Conservation (phyloP, 257 asterid species). For the Lantana camara region DNA sequence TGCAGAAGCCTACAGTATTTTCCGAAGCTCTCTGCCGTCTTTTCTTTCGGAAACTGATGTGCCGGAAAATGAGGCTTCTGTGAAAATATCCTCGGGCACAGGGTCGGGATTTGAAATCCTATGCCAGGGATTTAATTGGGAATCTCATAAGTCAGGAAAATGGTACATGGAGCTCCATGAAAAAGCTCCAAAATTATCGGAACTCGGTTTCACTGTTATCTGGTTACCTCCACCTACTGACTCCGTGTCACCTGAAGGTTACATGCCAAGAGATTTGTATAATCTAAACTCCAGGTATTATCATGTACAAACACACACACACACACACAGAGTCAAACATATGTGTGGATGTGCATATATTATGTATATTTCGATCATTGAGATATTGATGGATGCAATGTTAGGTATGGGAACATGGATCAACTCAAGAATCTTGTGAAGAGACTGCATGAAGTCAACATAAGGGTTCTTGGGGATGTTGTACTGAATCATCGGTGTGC, state of each 20-base stretch:
- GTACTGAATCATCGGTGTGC: constrained; percentile 98
- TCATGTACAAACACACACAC: not conserved
- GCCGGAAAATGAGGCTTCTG: constrained; percentile 50
- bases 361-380: too few species aligned
- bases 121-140: constrained; percentile 98
- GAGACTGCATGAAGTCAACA: constrained; percentile 73
- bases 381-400: not conserved
- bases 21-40: constrained; percentile 66
- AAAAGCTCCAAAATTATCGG: constrained; percentile 68
- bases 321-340: too few species aligned
- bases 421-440: constrained; percentile 71
- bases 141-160: constrained; percentile 88
- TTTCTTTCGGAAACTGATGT: constrained; percentile 37
- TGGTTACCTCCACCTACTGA: constrained; percentile 99
- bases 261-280: constrained; percentile 93
- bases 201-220: constrained; percentile 82
- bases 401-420: constrained; percentile 81
- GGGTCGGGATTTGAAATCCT: constrained; percentile 88
- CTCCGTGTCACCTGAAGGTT: constrained; percentile 96
- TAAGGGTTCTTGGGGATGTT: constrained; percentile 86
- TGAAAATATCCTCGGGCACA: constrained; percentile 69
- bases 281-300: constrained; percentile 89
- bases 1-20: constrained; percentile 94
- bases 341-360: too few species aligned
- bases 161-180: constrained; percentile 84